A percentile compares a stretch with the other conserved stretches of the same genome.
Conservation (phyloP, 2,329 filamentous ascomycete genomes). For the Thermothelomyces thermophilus region DNA sequence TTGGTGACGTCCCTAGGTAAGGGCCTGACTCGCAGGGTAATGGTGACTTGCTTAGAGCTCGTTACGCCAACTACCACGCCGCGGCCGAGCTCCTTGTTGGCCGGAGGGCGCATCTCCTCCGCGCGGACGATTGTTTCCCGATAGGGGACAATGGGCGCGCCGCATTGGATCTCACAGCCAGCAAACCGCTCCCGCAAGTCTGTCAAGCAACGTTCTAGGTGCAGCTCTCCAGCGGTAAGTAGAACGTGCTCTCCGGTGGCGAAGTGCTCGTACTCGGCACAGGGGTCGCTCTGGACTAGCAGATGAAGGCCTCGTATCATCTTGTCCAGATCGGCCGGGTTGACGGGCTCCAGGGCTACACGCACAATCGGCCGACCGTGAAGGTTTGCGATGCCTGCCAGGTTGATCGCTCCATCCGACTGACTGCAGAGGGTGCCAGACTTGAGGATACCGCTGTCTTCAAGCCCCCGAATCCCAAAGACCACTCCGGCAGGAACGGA, state of each 20-base stretch:
- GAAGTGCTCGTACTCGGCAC: slow-evolving; percentile 90
- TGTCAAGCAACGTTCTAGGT: slow-evolving; percentile 88
- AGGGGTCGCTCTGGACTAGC: slow-evolving; percentile 90
- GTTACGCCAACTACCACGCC: slow-evolving; percentile 71
- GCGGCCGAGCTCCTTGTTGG: slow-evolving; percentile 76
- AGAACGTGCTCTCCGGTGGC: slow-evolving; percentile 92
- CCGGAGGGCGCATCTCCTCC: slow-evolving; percentile 86
- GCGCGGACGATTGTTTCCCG: slow-evolving; percentile 83
- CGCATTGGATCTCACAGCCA: slow-evolving; percentile 87
- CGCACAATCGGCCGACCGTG: slow-evolving; percentile 86
- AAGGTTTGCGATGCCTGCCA: slow-evolving; percentile 73
- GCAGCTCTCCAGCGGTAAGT: slow-evolving; percentile 85
- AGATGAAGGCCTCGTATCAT: slow-evolving; percentile 86
- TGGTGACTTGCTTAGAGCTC: slow-evolving; percentile 75
- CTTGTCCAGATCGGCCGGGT: slow-evolving; percentile 84
- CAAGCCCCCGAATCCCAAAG: slow-evolving; percentile 88
- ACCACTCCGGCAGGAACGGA: slow-evolving; percentile 90
- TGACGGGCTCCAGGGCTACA: slow-evolving; percentile 88
- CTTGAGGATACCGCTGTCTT: slow-evolving; percentile 81
- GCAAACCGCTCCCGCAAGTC: slow-evolving; percentile 91
- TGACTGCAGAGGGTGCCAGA: slow-evolving; percentile 89
- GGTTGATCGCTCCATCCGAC: slow-evolving; percentile 77
- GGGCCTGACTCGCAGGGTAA: slow-evolving; percentile 71
- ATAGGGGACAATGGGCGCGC: slow-evolving; percentile 91
- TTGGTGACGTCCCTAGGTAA: slow-evolving; percentile 73